Conservation (phyloP, 257 asterid genomes). For the Primulina eburnea region DNA sequence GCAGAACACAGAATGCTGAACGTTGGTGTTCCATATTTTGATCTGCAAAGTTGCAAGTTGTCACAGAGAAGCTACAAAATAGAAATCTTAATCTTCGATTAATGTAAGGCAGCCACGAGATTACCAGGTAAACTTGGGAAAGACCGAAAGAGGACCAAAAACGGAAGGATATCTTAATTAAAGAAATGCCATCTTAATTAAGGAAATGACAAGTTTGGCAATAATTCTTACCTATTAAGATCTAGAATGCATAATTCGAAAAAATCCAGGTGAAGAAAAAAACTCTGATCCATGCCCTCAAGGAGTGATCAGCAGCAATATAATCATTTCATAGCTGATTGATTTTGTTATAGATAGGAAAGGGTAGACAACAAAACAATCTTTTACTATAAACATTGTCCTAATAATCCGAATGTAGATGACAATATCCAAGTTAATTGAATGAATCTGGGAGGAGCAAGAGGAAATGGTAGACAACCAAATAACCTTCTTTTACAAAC, state of each 20-base stretch:
- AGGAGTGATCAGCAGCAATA: neutral
- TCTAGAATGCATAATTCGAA: too few species aligned
- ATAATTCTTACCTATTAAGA: neutral
- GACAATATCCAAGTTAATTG: neutral
- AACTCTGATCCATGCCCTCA: neutral
- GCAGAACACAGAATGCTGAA: conserved; percentile 91
- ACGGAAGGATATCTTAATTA: neutral
- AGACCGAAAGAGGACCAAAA: neutral
- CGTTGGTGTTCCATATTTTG: conserved; percentile 87
- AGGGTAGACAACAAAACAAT: neutral
- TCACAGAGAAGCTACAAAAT: neutral
- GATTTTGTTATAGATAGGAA: neutral
- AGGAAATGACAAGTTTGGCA: neutral
- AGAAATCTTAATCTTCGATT: neutral
- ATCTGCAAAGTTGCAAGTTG: conserved; percentile 41
- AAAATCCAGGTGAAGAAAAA: neutral
- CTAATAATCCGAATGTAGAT: neutral
- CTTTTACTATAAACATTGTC: neutral
- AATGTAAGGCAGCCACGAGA: neutral
- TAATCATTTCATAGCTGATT: neutral
- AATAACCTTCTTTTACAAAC: neutral
- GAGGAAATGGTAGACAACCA: neutral
- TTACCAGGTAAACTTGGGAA: neutral
- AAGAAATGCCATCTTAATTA: neutral
- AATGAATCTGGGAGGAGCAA: neutral